Percentiles rank a stretch among this genome's conserved stretches.
phyloP scores from a whole-genome alignment of 805 yeast species.

The Cyberlindnera petersonii region DNA sequence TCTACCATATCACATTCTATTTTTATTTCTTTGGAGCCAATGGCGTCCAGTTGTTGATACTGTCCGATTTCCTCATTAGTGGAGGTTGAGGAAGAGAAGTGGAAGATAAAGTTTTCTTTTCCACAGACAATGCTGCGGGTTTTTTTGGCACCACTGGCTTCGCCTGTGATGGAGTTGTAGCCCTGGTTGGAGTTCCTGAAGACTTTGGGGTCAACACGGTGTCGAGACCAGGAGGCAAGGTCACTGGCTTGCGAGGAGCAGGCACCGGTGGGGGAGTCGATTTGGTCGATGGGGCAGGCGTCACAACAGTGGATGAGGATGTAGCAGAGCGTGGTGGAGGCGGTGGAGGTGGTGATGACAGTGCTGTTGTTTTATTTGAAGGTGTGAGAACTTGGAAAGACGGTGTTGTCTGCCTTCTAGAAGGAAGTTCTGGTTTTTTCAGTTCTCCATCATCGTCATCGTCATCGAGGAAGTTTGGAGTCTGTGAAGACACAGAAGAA shows the following conservation, averaged over 20 bases:
- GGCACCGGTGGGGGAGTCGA: constrained; percentile 31
- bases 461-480: constrained; percentile 23
- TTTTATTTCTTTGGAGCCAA: constrained; percentile 18
- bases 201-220: constrained; percentile 33
- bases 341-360: constrained; percentile 19
- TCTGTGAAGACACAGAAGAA: constrained; percentile 1
- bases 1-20: not conserved
- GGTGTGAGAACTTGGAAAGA: constrained; percentile 20
- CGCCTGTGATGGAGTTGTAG: constrained; percentile 14
- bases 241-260: constrained; percentile 28
- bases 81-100: constrained; percentile 16
- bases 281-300: constrained; percentile 5
- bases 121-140: constrained; percentile 6
- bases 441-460: constrained; percentile 8
- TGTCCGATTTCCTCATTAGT: constrained; percentile 13
- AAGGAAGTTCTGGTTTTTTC: constrained; percentile 20
- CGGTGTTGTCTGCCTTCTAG: constrained; percentile 9
- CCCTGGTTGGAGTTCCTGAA: constrained; percentile 21
- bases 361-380: constrained; percentile 17
- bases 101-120: too few relatives aligned
- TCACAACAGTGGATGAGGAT: constrained; percentile 1
- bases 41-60: constrained; percentile 22
- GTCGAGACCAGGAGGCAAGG: constrained; percentile 37
- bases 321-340: constrained; percentile 17
- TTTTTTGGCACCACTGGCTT: constrained; percentile 4